Evolutionary conservation across 306 rosid genomes (phyloP), one percentile per base, ranked within the genome.

Genomic region (Ormosia semicastrata): DNA sequence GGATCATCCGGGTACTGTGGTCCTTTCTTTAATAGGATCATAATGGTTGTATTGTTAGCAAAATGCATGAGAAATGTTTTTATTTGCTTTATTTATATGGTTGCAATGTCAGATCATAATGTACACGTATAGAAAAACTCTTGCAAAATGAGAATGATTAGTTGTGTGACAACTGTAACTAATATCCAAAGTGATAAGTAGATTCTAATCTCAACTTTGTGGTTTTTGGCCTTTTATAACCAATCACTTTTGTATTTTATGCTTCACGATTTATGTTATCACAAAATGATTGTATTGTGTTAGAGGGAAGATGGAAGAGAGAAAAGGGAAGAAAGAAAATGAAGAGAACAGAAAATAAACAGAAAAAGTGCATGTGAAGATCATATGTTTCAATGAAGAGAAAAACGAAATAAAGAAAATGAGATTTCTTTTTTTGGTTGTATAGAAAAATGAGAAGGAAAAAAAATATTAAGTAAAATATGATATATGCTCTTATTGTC

Each of bases 141-240:
- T 36, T 13, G 70, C 30, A 13, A 60, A 62, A 40, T 64, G 47
- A 43, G 83, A 62, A 71, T 59, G 43, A 70, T 40, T 83, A n/a
- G 40, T 67, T 69, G 67, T 60, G 37, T 49, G 79, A 53, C 4
- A 52, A 36, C 34, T 40, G 57, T 70, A 77, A 77, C 56, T 70
- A 32, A 18, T 46, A 46, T 71, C 75, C 66, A 6, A 69, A 29
- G 29, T 77, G 64, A 53, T 77, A 66, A 17, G 33, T 78, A 71
- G 12, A 77, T 64, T 77, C 63, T 71, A 41, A 40, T 77, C 24
- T 24, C 24, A 24, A 24, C 41, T 3, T 14, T 8, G 29, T 34
- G 81, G 60, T 44, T 52, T 32, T 54, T 4, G 69, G 17, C 17
- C 58, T 39, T 8, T 1, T 44, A 44, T 24, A 24, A 54, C 37